Evolutionary conservation across 768 basidiomycete genomes (phyloP).

Genomic region (Pleurotus tuber-regium): DNA sequence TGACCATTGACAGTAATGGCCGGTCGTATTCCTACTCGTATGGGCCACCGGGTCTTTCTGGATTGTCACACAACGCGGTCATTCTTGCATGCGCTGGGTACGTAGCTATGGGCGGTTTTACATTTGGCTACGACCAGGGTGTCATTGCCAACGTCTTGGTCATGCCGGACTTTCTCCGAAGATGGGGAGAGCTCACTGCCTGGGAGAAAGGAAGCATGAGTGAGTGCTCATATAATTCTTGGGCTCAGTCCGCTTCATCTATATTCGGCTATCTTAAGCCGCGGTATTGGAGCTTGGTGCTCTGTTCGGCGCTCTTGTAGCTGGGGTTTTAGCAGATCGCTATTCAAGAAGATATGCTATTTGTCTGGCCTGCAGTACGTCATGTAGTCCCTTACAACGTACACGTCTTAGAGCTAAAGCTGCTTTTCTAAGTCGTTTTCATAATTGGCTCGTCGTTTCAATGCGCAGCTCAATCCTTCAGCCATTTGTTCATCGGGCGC

Average conservation of each 20-base stretch:
- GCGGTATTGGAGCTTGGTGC: slow-evolving; percentile 78
- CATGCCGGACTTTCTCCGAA: slow-evolving; percentile 68
- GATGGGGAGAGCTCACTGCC: slow-evolving; percentile 64
- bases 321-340: slow-evolving; percentile 67
- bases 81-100: slow-evolving; percentile 68
- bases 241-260: too few species aligned
- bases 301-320: slow-evolving; percentile 66
- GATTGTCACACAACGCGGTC: slow-evolving; percentile 63
- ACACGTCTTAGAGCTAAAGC: background rate
- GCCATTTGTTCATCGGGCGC: slow-evolving; percentile 64
- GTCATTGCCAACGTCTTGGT: slow-evolving; percentile 86
- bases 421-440: slow-evolving; percentile 51
- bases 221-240: too few species aligned
- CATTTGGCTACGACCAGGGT: slow-evolving; percentile 84
- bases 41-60: slow-evolving; percentile 66
- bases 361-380: slow-evolving; percentile 62
- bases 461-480: slow-evolving; percentile 52
- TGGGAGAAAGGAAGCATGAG: slow-evolving; percentile 79
- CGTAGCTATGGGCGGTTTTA: slow-evolving; percentile 73
- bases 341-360: slow-evolving; percentile 70
- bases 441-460: slow-evolving; percentile 73
- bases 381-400: background rate
- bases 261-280: too few species aligned
- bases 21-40: slow-evolving; percentile 63
- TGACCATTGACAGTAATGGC: slow-evolving; percentile 33